Evolutionary conservation across 2,329 filamentous ascomycete species (phyloP).

Genomic region (Fusarium austroafricanum): DNA sequence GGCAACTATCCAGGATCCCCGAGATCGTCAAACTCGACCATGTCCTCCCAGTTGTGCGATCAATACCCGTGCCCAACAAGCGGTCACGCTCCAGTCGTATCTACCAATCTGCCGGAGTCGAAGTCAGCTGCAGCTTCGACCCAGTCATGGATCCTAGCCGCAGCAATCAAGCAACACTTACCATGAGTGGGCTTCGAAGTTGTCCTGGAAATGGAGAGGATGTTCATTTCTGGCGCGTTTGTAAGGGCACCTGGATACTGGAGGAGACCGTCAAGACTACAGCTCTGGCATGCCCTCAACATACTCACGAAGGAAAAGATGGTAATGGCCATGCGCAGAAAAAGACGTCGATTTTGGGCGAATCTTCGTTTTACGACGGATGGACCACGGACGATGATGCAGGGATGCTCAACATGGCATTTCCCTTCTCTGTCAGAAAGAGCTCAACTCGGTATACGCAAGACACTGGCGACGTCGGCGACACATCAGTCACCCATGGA

Average conservation of each 20-base stretch:
- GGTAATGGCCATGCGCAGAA: constrained; percentile 49
- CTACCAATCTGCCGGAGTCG: constrained; percentile 91
- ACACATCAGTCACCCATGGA: constrained; percentile 82
- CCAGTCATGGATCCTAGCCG: constrained; percentile 85
- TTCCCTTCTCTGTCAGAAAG: constrained; percentile 66
- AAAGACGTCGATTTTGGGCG: constrained; percentile 79
- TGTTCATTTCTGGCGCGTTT: constrained; percentile 80
- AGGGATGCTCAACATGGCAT: constrained; percentile 67
- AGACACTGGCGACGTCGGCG: constrained; percentile 78
- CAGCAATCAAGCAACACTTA: constrained; percentile 62
- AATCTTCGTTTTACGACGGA: constrained; percentile 81
- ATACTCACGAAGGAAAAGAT: constrained; percentile 54
- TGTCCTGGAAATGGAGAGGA: constrained; percentile 74
- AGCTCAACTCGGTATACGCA: constrained; percentile 69
- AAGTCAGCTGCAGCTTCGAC: constrained; percentile 81
- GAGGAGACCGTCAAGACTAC: constrained; percentile 85
- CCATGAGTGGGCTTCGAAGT: constrained; percentile 72
- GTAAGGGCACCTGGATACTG: constrained; percentile 90
- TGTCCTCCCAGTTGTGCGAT: constrained; percentile 78
- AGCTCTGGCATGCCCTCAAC: constrained; percentile 80
- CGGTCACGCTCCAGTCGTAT: constrained; percentile 79
- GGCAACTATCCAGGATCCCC: constrained; percentile 42
- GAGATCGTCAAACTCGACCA: constrained; percentile 71
- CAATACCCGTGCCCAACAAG: constrained; percentile 75
- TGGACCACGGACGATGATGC: constrained; percentile 78